Conservation (phyloP, 352 stramenopile species). For the Phytophthora cajani region DNA sequence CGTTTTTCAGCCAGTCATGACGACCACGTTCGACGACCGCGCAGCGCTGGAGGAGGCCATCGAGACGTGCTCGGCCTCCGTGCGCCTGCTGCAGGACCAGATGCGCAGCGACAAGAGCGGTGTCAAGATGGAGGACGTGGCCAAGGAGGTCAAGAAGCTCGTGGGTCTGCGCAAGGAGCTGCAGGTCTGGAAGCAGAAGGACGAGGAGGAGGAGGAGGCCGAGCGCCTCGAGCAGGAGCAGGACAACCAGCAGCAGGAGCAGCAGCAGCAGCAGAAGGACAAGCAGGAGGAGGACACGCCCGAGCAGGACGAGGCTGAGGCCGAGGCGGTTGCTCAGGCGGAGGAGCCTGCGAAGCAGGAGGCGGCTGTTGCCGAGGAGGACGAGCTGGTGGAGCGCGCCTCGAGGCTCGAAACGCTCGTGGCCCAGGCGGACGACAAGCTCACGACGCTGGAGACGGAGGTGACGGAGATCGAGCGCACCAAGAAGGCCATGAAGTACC, state of each 20-base stretch:
- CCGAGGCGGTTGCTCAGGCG: constrained; percentile 12
- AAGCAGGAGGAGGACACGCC: constrained; percentile 10
- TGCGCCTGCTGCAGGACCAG: constrained; percentile 69
- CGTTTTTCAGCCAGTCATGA: constrained; percentile 12
- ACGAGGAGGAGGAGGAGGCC: constrained; percentile 29
- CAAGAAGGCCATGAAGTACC: constrained; percentile 40
- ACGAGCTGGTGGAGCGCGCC: constrained; percentile 29
- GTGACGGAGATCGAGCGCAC: constrained; percentile 48
- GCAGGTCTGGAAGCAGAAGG: constrained; percentile 53
- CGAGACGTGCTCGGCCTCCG: constrained; percentile 52
- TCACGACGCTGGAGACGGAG: constrained; percentile 43
- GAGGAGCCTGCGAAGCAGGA: constrained; percentile 24
- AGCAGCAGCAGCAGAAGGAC: constrained; percentile 6
- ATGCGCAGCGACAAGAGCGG: constrained; percentile 45
- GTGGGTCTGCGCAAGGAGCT: constrained; percentile 76
- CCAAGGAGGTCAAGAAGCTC: constrained; percentile 63
- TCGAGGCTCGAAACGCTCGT: constrained; percentile 18
- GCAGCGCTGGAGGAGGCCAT: constrained; percentile 60
- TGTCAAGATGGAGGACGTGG: constrained; percentile 57
- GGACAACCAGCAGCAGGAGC: constrained; percentile 31
- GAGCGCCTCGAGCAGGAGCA: constrained; percentile 2
- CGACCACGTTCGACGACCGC: constrained; percentile 56
- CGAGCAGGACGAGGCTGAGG: constrained; percentile 10
- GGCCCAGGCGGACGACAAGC: constrained; percentile 33
- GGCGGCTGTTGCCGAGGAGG: constrained; percentile 11